Evolutionary conservation across 768 basidiomycete genomes (phyloP).

Genomic region (Tremella yokohamensis): DNA sequence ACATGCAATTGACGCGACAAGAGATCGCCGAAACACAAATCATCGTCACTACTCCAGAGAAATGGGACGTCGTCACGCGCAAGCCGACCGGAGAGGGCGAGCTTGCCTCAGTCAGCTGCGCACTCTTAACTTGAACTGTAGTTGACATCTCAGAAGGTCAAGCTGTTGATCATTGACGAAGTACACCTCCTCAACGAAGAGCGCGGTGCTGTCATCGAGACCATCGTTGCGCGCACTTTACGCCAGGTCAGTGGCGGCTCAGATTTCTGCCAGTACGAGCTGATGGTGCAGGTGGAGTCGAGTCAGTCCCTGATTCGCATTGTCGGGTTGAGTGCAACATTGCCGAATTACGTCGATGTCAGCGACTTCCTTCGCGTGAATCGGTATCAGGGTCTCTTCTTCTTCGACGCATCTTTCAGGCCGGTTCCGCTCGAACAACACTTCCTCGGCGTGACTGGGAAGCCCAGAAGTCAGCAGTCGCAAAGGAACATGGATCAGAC

Average conservation of each 20-base stretch:
- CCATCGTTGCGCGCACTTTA: constrained; percentile 91
- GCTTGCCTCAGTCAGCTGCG: constrained; percentile 70
- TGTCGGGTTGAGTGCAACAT: constrained; percentile 86
- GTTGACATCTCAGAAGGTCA: constrained; percentile 64
- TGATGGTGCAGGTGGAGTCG: constrained; percentile 73
- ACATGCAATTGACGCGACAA: constrained; percentile 92
- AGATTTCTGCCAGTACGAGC: background rate
- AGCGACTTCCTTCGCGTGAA: constrained; percentile 94
- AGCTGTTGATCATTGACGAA: constrained; percentile 94
- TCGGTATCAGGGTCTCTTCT: constrained; percentile 80
- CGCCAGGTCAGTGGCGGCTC: constrained; percentile 61
- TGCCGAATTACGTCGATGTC: constrained; percentile 96
- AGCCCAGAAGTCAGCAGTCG: constrained; percentile 67
- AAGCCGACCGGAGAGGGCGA: constrained; percentile 97
- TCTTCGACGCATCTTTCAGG: constrained; percentile 94
- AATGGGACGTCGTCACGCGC: constrained; percentile 98
- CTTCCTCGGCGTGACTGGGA: constrained; percentile 89
- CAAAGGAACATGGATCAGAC: constrained; percentile 82
- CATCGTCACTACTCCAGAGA: constrained; percentile 98
- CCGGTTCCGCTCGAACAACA: constrained; percentile 96
- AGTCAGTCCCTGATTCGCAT: constrained; percentile 94
- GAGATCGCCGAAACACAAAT: constrained; percentile 95
- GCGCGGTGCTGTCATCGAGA: constrained; percentile 95
- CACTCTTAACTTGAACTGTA: background rate
- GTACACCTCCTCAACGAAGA: constrained; percentile 96